phyloP scores from a whole-genome alignment of 768 basidiomycete species.

The Amanita muscaria region DNA sequence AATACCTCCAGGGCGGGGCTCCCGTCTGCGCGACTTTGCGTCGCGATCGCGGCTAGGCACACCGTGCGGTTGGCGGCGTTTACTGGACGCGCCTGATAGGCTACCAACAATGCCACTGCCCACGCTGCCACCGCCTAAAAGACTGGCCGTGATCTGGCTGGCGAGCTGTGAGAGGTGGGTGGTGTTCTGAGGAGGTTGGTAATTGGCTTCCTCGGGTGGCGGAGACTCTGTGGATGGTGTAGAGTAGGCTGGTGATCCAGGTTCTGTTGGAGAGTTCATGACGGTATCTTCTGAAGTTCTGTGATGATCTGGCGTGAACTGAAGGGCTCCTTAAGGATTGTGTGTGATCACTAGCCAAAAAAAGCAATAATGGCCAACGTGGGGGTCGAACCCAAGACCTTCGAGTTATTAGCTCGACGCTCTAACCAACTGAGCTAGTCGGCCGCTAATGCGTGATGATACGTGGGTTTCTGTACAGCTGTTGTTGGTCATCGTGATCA shows the following conservation, averaged over 20 bases:
- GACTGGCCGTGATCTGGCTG: slow-evolving; percentile 26
- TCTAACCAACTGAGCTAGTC: slow-evolving; percentile 84
- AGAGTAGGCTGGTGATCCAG: slow-evolving; percentile 29
- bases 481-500: too few species aligned
- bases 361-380: slow-evolving; percentile 12
- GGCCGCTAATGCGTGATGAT: slow-evolving; percentile 27
- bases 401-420: slow-evolving; percentile 76
- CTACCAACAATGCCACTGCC: slow-evolving; percentile 9
- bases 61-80: slow-evolving; percentile 14
- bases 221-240: slow-evolving; percentile 36
- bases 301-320: too few species aligned
- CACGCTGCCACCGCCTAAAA: slow-evolving; percentile 15
- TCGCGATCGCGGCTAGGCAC: slow-evolving; percentile 35
- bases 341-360: too few species aligned
- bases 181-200: slow-evolving; percentile 13
- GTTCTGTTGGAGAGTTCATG: slow-evolving; percentile 37
- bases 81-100: slow-evolving; percentile 4
- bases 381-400: slow-evolving; percentile 66
- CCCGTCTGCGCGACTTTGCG: slow-evolving; percentile 40
- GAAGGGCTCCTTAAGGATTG: too few species aligned
- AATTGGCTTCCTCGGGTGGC: slow-evolving; percentile 30
- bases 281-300: too few species aligned
- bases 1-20: slow-evolving; percentile 22
- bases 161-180: slow-evolving; percentile 24
- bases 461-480: too few species aligned